Evolutionary conservation across 2,329 filamentous ascomycete species (phyloP).

Genomic region (Pseudogymnoascus sp.): DNA sequence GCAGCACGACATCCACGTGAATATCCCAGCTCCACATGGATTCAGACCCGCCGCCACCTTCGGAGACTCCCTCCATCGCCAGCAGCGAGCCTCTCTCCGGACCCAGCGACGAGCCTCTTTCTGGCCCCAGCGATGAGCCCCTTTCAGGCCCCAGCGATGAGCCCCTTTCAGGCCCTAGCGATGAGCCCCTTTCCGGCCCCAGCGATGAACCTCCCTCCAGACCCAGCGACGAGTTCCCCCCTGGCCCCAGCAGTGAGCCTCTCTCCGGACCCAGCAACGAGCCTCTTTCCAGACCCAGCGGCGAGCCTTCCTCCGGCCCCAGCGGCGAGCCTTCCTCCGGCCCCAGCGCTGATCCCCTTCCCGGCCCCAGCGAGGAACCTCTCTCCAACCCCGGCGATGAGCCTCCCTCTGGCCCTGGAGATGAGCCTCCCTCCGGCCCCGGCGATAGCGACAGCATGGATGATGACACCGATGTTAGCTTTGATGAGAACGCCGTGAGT

Average conservation of each 20-base stretch:
- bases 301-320: neutral
- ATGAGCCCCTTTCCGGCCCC: no score
- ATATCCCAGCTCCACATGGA: neutral
- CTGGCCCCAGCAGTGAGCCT: no score
- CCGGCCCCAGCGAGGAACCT: neutral
- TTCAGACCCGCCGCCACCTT: neutral
- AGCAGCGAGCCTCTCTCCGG: no score
- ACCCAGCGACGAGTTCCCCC: no score
- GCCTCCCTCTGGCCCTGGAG: neutral
- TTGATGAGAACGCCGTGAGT: neutral
- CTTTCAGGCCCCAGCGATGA: no score
- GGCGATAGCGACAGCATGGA: neutral
- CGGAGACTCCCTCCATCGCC: no score
- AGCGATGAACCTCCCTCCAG: no score
- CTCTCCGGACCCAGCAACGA: no score
- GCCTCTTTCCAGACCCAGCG: no score
- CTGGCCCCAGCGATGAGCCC: no score
- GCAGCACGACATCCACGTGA: neutral
- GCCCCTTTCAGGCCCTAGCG: no score
- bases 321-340: neutral
- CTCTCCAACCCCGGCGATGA: neutral
- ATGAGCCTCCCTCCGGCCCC: neutral
- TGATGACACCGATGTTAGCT: neutral
- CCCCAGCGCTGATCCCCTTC: neutral
- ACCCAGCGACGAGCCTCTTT: no score